Base-by-base conservation (phyloP, 2,329 filamentous ascomycete genomes). In the Arthroderma sp. region DNA sequence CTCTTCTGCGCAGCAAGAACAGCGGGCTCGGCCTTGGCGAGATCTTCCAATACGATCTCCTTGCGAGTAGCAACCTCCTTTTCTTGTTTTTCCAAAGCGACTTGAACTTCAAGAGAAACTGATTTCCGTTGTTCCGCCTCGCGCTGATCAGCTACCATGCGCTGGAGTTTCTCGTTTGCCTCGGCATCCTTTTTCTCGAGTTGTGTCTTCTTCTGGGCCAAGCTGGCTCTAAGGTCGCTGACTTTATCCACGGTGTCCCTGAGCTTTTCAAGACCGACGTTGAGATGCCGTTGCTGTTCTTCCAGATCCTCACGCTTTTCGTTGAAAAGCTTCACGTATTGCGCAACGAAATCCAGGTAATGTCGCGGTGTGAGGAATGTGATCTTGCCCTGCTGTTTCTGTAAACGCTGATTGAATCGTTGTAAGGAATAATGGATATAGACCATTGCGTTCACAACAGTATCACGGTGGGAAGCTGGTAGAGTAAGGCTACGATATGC, bases 281-380 rank as follows among this genome's bases (percentile, higher is more conserved):
- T 98, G 50, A 99, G 73, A 74, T 99, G 91, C 29, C 91, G 83
- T 61, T 99, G 91, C 64, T 99, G 91, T 62, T 99, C 91, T 64
- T 99, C 91, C 1, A 99, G 76, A 59, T 98, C 91, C 63, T 96
- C 91, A 7, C 93, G 84, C 71, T 99, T 98, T 66, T 98, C 91
- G 51, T 88, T 94, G 68, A 96, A 96, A 5, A 99, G 73, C 64
- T 85, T 91, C 64, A 95, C 88, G 61, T 95, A 99, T 60, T 99
- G 91, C 34, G 87, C 86, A 47, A 98, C 89, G 57, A 98, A 98
- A 63, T 98, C 93, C 42, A 99, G 71, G 71, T 94, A 99, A 65
- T 99, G 91, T 38, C 91, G 82, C 38, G 91, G 91, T 7, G 93
- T 98, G 46, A 98, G 78, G 70, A 85, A 96, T 0, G 91, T 96